phyloP scores from a whole-genome alignment of 2,329 filamentous ascomycete species.

The Aspergillaceae sp. region DNA sequence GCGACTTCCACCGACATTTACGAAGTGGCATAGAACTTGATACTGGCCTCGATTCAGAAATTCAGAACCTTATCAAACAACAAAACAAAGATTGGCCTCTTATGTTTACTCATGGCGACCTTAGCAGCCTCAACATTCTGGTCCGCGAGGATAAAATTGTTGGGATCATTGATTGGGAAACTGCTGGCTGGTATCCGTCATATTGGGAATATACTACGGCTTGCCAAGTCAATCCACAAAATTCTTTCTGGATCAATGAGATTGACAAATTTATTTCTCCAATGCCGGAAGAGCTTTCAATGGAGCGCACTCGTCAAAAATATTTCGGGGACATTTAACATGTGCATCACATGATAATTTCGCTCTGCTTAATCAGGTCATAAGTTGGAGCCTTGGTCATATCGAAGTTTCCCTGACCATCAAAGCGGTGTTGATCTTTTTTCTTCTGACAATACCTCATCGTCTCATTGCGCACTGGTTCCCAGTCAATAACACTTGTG shows the following conservation, averaged over 20 bases:
- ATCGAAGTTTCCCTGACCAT: too few relatives aligned
- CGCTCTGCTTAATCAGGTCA: too few relatives aligned
- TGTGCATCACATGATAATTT: too few relatives aligned
- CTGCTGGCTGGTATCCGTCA: conserved; percentile 23
- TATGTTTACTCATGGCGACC: conserved; percentile 46
- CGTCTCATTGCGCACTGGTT: too few relatives aligned
- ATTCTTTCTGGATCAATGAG: conserved; percentile 30
- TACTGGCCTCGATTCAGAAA: conserved; percentile 13
- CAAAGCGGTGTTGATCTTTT: too few relatives aligned
- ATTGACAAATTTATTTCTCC: conserved; percentile 35
- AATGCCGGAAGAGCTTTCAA: conserved; percentile 29
- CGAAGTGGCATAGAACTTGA: conserved; percentile 22
- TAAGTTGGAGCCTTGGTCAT: too few relatives aligned
- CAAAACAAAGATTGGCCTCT: conserved; percentile 23
- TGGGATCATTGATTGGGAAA: conserved; percentile 28
- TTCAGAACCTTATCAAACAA: conserved; percentile 27
- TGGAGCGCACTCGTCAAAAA: conserved; percentile 32
- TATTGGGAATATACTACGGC: conserved; percentile 30
- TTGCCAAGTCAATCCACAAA: conserved; percentile 34
- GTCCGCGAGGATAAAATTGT: conserved; percentile 32
- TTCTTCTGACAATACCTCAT: too few relatives aligned
- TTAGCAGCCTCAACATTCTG: conserved; percentile 34
- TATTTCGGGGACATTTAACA: conserved; percentile 19
- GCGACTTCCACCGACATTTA: conserved; percentile 33
- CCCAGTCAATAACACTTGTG: too few relatives aligned